Conservation (phyloP, 1,284 basidiomycete species). For the Boletus semigastroideus region DNA sequence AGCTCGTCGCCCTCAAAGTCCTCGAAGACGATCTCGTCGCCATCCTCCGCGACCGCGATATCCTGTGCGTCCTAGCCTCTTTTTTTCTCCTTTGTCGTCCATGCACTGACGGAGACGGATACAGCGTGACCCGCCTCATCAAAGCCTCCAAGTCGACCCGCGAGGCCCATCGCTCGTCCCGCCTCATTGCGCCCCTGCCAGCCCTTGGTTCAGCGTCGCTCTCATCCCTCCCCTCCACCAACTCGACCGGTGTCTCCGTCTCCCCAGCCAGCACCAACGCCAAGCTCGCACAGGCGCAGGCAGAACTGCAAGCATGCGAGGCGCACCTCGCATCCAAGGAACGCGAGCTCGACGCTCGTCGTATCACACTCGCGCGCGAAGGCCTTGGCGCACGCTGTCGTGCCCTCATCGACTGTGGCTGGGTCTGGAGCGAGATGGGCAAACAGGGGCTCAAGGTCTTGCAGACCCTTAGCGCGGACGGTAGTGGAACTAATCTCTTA, state of each 20-base stretch:
- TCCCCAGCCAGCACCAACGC: conserved; percentile 31
- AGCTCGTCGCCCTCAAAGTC: conserved; percentile 43
- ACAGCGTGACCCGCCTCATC: conserved; percentile 71
- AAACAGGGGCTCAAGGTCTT: conserved; percentile 51
- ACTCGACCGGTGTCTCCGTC: too few species aligned
- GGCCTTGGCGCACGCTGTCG: conserved; percentile 60
- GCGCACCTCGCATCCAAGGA: conserved; percentile 67
- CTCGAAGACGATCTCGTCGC: conserved; percentile 71
- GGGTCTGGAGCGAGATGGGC: conserved; percentile 64
- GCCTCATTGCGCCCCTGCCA: conserved; percentile 29
- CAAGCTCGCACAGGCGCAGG: conserved; percentile 66
- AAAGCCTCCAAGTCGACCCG: conserved; percentile 66
- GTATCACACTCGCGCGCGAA: conserved; percentile 52
- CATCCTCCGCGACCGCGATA: conserved; percentile 71
- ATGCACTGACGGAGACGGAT: too few species aligned
- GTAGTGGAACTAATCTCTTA: conserved; percentile 7
- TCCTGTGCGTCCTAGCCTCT: conserved; percentile 58
- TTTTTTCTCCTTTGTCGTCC: neutral
- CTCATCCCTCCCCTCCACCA: conserved; percentile 35
- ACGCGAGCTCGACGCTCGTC: conserved; percentile 52
- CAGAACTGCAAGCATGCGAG: conserved; percentile 77
- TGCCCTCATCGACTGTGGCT: conserved; percentile 66
- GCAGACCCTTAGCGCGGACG: conserved; percentile 25
- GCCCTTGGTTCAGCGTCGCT: conserved; percentile 34
- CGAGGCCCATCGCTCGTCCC: conserved; percentile 37